These are phyloP conservation scores for Aristolochia contorta DNA, from an alignment of 164 flowering plant species.

Conservation along the genomic window DNA sequence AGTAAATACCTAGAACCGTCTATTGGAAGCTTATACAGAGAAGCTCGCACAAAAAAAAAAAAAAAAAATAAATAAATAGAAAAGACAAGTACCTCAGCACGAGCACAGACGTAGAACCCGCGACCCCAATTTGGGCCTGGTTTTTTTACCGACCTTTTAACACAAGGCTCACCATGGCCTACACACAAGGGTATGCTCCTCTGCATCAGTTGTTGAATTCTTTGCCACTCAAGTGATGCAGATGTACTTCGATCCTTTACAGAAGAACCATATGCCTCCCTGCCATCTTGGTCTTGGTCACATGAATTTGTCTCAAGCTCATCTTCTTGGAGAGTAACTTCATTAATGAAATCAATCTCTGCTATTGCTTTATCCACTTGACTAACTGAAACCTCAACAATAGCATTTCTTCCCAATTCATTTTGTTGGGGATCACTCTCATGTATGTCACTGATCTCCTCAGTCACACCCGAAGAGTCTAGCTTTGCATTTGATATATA, in stretches of 20 bases:
- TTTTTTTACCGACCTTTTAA: slow-evolving; percentile 79
- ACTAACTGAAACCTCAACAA: not conserved
- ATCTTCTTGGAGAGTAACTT: slow-evolving; percentile 5
- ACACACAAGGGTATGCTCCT: slow-evolving; percentile 81
- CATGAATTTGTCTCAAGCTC: slow-evolving; percentile 11
- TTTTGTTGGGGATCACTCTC: not conserved
- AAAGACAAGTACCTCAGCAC: slow-evolving; percentile 65
- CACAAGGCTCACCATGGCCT: slow-evolving; percentile 88
- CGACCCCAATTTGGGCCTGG: slow-evolving; percentile 78
- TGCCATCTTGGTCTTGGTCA: slow-evolving; percentile 20
- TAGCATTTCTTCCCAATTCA: not conserved
- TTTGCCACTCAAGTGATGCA: slow-evolving; percentile 75
- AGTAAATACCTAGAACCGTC: not conserved
- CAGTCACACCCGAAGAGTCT: slow-evolving; percentile 3
- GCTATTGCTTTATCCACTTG: not conserved
- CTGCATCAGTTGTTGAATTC: slow-evolving; percentile 84
- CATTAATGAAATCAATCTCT: slow-evolving; percentile 2
- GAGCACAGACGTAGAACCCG: slow-evolving; percentile 82
- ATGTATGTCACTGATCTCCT: slow-evolving; percentile 6
- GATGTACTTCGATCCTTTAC: slow-evolving; percentile 32
- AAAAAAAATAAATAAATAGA: too few species aligned
- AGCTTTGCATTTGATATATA: slow-evolving; percentile 7
- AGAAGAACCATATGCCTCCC: slow-evolving; percentile 9
- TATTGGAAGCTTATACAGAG: not conserved
- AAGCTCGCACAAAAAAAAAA: not conserved